phyloP scores from a whole-genome alignment of 306 rosid genomes.

The Crataegus laevigata region DNA sequence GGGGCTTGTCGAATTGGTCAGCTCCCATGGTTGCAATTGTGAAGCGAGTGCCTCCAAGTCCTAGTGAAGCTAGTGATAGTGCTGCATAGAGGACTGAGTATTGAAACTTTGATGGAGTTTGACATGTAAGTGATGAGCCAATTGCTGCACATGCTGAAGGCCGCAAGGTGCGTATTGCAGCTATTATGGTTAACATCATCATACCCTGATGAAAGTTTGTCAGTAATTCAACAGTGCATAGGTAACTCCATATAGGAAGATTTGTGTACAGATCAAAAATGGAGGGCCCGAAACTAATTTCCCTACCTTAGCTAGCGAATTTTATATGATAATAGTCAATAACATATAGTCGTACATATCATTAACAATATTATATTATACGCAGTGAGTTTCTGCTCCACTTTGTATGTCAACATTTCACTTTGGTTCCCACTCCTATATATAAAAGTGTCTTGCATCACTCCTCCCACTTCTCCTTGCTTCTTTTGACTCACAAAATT shows the following conservation, averaged over 20 bases:
- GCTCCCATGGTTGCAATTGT: conserved; percentile 40
- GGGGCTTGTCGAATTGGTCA: conserved; percentile 16
- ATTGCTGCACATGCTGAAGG: conserved; percentile 19
- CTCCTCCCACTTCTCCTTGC: too few species aligned
- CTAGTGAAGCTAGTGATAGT: conserved; percentile 18
- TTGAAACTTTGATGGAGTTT: conserved; percentile 26
- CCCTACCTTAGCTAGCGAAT: too few species aligned
- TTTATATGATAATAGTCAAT: too few species aligned
- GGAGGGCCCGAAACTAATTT: too few species aligned
- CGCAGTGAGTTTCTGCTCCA: too few species aligned
- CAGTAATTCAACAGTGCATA: too few species aligned
- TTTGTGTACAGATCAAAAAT: too few species aligned
- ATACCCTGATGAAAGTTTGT: conserved; percentile 19
- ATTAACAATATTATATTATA: too few species aligned
- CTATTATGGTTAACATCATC: conserved; percentile 19
- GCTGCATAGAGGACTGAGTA: conserved; percentile 20
- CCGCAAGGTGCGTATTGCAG: conserved; percentile 16
- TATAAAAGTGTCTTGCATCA: too few species aligned
- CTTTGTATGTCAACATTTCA: background rate
- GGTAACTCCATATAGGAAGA: too few species aligned
- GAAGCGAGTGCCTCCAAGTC: conserved; percentile 36
- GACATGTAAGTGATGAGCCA: conserved; percentile 5
- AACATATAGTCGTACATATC: background rate
- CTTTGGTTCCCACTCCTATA: background rate
- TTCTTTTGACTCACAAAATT: too few species aligned